Base-by-base conservation (phyloP, 139 green algal genomes). In the Chlamydomonas urium region DNA sequence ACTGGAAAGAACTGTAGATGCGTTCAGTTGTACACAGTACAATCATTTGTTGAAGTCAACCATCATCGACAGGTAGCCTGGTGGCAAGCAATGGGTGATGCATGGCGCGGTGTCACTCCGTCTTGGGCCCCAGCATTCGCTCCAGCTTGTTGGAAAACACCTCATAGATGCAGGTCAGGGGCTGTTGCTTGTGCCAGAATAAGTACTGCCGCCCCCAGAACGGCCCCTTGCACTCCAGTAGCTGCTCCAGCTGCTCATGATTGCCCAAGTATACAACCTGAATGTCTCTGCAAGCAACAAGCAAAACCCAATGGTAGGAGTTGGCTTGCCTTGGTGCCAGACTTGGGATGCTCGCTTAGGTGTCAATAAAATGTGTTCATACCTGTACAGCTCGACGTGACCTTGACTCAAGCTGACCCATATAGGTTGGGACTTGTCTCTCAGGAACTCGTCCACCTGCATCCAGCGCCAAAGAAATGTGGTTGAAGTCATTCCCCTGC, bases 91-190 rank as follows among this genome's bases (percentile, higher is more conserved):
- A 58, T 58, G 47, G 47, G 10, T 58, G n/a, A n/a, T n/a, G n/a
- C n/a, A n/a, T n/a, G n/a, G n/a, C n/a, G n/a, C n/a, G n/a, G n/a
- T n/a, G n/a, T n/a, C n/a, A n/a, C n/a, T n/a, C n/a, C n/a, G n/a
- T n/a, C n/a, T n/a, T 56, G 17, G 70, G 70, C 10, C 73, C 73
- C 47, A 84, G 57, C 19, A 71, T 79, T 4, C 45, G 34, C 19
- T 69, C 29, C 29, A 88, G 65, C 1, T 58, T 50, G 19, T 72
- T 72, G 8, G 73, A 82, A 75, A 98, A 98, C 0, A 96, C 94
- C 74, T 98, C 94, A 65, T 98, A 94, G 34, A 98, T 98, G 17
- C 97, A 71, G 21, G 94, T 98, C 4, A 98, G 77, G 4, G 94
- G 94, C 38, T 75, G 47, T 2, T 87, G 84, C 5, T 83, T 80